Evolutionary conservation across 345 rosid species (phyloP).

Genomic region (Erucastrum elatum): DNA sequence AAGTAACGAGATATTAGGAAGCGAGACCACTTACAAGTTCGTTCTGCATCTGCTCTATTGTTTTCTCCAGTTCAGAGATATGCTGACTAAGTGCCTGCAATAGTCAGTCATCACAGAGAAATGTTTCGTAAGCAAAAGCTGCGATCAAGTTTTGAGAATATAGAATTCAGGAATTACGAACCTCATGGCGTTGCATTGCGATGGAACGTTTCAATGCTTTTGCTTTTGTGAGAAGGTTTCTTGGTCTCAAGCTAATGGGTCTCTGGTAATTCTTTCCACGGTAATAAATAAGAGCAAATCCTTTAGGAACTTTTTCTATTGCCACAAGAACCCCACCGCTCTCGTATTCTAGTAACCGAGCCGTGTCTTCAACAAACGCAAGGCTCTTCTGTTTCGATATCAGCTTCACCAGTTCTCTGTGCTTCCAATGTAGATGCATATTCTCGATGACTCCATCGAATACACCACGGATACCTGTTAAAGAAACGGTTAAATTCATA

Average conservation of each 20-base stretch:
- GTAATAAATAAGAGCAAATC: slow-evolving; percentile 81
- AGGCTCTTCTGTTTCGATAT: slow-evolving; percentile 88
- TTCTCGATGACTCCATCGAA: slow-evolving; percentile 98
- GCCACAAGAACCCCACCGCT: slow-evolving; percentile 97
- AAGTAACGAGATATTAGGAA: slow-evolving; percentile 17
- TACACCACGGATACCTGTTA: slow-evolving; percentile 93
- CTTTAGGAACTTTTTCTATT: slow-evolving; percentile 92
- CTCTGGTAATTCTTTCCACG: slow-evolving; percentile 93
- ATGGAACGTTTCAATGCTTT: slow-evolving; percentile 93
- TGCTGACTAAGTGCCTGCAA: slow-evolving; percentile 94
- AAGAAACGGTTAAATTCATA: not conserved
- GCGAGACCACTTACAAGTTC: slow-evolving; percentile 66
- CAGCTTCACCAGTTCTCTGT: slow-evolving; percentile 96
- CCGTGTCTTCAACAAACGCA: slow-evolving; percentile 91
- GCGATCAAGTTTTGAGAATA: slow-evolving; percentile 1
- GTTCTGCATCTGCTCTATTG: slow-evolving; percentile 70
- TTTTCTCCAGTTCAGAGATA: slow-evolving; percentile 76
- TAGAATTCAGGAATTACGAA: slow-evolving; percentile 22
- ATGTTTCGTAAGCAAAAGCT: not conserved
- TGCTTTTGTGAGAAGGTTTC: slow-evolving; percentile 92
- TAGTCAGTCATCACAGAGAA: slow-evolving; percentile 11
- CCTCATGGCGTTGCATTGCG: slow-evolving; percentile 99
- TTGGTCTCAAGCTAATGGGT: slow-evolving; percentile 86
- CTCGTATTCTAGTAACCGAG: slow-evolving; percentile 86
- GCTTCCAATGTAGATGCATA: slow-evolving; percentile 99